These are phyloP conservation scores for Jamesozyma spencerorum DNA, from an alignment of 805 yeast species.

Conservation along the genomic window DNA sequence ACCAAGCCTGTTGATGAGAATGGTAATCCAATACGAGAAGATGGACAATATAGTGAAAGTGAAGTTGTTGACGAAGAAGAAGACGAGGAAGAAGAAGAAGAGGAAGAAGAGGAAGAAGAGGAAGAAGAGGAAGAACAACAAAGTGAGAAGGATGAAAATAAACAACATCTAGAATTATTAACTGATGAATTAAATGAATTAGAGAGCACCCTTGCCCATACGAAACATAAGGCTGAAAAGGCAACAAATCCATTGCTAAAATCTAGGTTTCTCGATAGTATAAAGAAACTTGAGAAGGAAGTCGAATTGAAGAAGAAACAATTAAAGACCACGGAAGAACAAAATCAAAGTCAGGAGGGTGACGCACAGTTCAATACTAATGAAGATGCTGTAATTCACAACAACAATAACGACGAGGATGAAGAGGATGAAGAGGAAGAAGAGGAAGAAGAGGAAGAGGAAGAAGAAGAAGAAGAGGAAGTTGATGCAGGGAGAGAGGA, in stretches of 20 bases:
- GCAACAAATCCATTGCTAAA: constrained; percentile 79
- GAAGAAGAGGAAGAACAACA: constrained; percentile 44
- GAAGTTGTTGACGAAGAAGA: constrained; percentile 37
- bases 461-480: constrained; percentile 30
- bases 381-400: constrained; percentile 29
- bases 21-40: constrained; percentile 6
- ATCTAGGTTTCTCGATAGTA: constrained; percentile 75
- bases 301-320: constrained; percentile 71
- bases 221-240: constrained; percentile 59
- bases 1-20: background rate
- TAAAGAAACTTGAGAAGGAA: constrained; percentile 68
- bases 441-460: constrained; percentile 28
- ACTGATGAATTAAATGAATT: constrained; percentile 81
- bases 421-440: constrained; percentile 29
- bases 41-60: constrained; percentile 25
- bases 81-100: constrained; percentile 38
- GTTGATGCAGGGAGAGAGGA: constrained; percentile 25
- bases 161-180: constrained; percentile 62
- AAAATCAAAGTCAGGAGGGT: constrained; percentile 6
- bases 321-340: constrained; percentile 33
- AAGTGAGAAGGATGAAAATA: constrained; percentile 45
- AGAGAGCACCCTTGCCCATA: constrained; percentile 65
- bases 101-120: constrained; percentile 39
- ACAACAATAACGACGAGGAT: constrained; percentile 28
- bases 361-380: constrained; percentile 10